Conservation (phyloP, 2,329 filamentous ascomycete genomes). For the Microcyclospora tardicrescens region DNA sequence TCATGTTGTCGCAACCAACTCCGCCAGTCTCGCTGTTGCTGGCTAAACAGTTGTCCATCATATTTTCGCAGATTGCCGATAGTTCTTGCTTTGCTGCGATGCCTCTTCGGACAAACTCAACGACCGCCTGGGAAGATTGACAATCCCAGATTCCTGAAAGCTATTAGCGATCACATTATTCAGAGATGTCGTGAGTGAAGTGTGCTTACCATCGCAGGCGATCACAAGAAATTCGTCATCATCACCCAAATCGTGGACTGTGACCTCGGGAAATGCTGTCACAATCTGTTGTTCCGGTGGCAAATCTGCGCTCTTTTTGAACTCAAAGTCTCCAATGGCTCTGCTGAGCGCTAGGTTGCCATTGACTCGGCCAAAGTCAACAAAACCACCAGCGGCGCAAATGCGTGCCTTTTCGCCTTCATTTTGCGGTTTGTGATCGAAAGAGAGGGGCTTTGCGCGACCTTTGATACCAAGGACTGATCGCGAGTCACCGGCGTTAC, state of each 20-base stretch:
- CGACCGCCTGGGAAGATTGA: constrained; percentile 91
- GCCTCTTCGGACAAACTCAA: constrained; percentile 92
- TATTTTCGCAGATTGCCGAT: constrained; percentile 94
- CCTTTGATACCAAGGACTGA: constrained; percentile 93
- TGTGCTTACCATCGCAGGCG: constrained; percentile 70
- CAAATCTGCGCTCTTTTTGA: constrained; percentile 97
- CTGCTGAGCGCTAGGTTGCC: constrained; percentile 93
- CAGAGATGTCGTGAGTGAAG: not conserved
- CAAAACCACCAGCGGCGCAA: constrained; percentile 87
- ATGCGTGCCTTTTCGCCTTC: constrained; percentile 96
- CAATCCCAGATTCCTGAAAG: constrained; percentile 92
- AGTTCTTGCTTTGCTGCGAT: constrained; percentile 95
- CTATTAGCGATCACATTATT: constrained; percentile 6
- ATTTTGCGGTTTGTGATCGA: constrained; percentile 97
- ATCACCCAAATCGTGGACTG: constrained; percentile 74
- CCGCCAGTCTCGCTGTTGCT: constrained; percentile 97
- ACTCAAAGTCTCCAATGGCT: constrained; percentile 97
- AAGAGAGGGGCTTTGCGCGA: constrained; percentile 92
- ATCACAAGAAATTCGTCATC: constrained; percentile 94
- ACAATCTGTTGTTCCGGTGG: constrained; percentile 98
- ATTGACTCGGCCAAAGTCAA: constrained; percentile 97
- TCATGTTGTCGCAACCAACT: constrained; percentile 99
- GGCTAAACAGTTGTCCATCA: constrained; percentile 99
- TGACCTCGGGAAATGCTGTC: constrained; percentile 90
- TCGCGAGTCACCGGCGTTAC: constrained; percentile 92